Evolutionary conservation across 495 filamentous ascomycete species (phyloP).

Genomic region (Annulohypoxylon stygium): DNA sequence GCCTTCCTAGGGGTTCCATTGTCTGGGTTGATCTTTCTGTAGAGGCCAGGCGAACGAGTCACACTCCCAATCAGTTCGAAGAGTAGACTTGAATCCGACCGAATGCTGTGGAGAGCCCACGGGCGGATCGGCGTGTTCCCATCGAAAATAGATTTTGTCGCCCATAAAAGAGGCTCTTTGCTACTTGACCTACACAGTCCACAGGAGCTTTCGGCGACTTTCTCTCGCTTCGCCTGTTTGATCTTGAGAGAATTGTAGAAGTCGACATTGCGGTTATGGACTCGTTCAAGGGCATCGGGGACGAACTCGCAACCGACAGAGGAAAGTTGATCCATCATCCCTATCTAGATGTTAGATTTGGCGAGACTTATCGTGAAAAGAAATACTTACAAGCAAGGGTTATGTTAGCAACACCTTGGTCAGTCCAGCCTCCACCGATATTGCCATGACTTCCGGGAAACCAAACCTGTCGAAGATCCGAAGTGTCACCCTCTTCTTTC

Average conservation of each 20-base stretch:
- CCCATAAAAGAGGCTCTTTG: conserved; percentile 56
- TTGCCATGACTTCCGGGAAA: conserved; percentile 78
- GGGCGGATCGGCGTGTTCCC: conserved; percentile 65
- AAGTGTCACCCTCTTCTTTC: conserved; percentile 52
- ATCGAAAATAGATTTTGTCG: conserved; percentile 59
- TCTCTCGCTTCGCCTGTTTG: conserved; percentile 35
- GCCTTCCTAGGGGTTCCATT: conserved; percentile 57
- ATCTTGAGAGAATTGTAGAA: conserved; percentile 57
- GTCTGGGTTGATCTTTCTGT: conserved; percentile 66
- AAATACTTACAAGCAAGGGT: conserved; percentile 69
- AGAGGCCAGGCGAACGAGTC: conserved; percentile 69
- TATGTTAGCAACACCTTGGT: conserved; percentile 71
- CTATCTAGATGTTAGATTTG: conserved; percentile 37
- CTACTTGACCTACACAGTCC: conserved; percentile 1
- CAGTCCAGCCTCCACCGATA: conserved; percentile 68
- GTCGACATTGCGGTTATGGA: conserved; percentile 61
- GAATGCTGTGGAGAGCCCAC: conserved; percentile 70
- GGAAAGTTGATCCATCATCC: conserved; percentile 77
- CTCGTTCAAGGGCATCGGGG: conserved; percentile 64
- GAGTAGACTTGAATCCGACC: conserved; percentile 60
- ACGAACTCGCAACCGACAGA: conserved; percentile 71
- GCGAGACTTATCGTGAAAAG: neutral
- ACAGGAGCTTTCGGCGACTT: conserved; percentile 17
- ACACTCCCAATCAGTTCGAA: conserved; percentile 66
- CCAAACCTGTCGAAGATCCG: conserved; percentile 77